A percentile compares a stretch with the other conserved stretches of the same genome.
These are phyloP conservation scores for Diaporthe aspalathi DNA, from an alignment of 2,329 filamentous ascomycete species.

Conservation along the genomic window DNA sequence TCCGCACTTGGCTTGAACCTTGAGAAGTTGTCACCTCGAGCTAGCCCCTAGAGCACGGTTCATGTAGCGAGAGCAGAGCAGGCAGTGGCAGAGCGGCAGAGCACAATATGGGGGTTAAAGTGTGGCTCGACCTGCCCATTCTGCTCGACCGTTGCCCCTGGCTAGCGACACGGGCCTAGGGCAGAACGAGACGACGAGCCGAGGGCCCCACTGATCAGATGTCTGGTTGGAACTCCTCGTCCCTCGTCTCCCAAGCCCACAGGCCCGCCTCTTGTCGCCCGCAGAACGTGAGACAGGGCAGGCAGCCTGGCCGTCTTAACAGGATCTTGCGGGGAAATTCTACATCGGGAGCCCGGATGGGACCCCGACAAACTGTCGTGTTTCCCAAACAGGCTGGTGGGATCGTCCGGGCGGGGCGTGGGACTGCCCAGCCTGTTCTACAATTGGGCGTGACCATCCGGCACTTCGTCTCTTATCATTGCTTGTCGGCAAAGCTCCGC, in stretches of 20 bases:
- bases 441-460: conserved; percentile 6
- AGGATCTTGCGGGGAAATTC: conserved; percentile 29
- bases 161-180: conserved; percentile 22
- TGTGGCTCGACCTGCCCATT: neutral
- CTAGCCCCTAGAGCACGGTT: neutral
- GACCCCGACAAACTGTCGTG: neutral
- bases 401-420: conserved; percentile 24
- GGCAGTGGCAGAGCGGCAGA: too few species aligned
- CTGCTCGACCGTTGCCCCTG: conserved; percentile 30
- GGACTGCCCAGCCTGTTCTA: conserved; percentile 4
- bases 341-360: conserved; percentile 3
- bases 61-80: neutral
- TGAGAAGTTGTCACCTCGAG: neutral
- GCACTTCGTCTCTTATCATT: conserved; percentile 19
- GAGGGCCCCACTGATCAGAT: conserved; percentile 32
- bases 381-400: conserved; percentile 28
- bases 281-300: neutral
- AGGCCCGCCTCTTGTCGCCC: conserved; percentile 8
- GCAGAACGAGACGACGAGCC: conserved; percentile 23
- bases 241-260: too few species aligned
- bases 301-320: neutral
- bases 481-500: conserved; percentile 10
- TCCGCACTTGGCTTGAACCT: conserved; percentile 6
- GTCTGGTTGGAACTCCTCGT: conserved; percentile 16
- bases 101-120: too few species aligned